Conservation (phyloP, 2,329 filamentous ascomycete species). For the Aureobasidium mangrovei region DNA sequence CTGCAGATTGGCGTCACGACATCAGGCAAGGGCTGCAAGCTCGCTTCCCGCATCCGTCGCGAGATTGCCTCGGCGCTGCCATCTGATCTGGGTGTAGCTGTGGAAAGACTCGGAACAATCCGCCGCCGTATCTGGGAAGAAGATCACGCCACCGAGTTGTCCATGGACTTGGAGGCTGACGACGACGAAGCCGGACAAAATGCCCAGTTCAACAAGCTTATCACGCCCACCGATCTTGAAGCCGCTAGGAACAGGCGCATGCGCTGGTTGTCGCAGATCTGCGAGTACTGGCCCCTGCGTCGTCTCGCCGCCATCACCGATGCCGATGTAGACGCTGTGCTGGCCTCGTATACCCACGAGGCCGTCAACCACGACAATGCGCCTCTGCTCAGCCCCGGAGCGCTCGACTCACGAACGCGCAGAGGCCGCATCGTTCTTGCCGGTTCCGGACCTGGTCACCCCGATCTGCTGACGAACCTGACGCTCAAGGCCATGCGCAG, state of each 20-base stretch:
- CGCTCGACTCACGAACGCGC: constrained; percentile 26
- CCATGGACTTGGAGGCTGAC: constrained; percentile 32
- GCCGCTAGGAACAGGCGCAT: constrained; percentile 72
- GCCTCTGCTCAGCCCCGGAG: constrained; percentile 21
- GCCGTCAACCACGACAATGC: constrained; percentile 23
- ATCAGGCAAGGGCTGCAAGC: constrained; percentile 87
- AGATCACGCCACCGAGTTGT: constrained; percentile 50
- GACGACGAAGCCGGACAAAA: constrained; percentile 61
- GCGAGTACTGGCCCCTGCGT: constrained; percentile 94
- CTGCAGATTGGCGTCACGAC: constrained; percentile 94
- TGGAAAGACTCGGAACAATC: constrained; percentile 66
- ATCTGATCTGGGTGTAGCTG: constrained; percentile 63
- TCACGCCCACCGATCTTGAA: constrained; percentile 64
- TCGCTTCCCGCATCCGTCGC: constrained; percentile 78
- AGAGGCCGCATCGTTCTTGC: constrained; percentile 74
- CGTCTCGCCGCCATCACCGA: constrained; percentile 73
- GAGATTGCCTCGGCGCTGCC: constrained; percentile 80
- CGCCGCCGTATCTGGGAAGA: constrained; percentile 65
- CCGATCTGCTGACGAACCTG: constrained; percentile 77
- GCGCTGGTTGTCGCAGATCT: constrained; percentile 90
- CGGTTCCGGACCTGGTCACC: constrained; percentile 86
- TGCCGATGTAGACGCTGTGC: constrained; percentile 64
- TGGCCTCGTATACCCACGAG: constrained; percentile 55
- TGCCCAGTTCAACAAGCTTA: constrained; percentile 73
- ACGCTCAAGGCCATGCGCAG: constrained; percentile 66